phyloP scores from a whole-genome alignment of 2,329 filamentous ascomycete genomes.

The Xenoacremonium recifei region DNA sequence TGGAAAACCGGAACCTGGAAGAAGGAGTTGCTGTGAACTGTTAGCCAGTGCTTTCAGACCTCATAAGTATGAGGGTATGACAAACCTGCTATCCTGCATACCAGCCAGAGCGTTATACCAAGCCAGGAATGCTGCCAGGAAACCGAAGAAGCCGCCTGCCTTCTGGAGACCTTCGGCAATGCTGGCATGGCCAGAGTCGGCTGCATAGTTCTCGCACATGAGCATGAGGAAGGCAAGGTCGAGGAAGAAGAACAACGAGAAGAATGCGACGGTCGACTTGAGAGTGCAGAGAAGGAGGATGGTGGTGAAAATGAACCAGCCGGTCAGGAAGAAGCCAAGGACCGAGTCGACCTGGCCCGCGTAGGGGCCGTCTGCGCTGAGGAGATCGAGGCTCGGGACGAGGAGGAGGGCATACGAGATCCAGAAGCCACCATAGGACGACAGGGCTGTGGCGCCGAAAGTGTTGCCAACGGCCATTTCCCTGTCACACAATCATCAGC shows the following conservation, averaged over 20 bases:
- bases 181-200: constrained; percentile 47
- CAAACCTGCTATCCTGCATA: constrained; percentile 69
- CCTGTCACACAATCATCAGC: constrained; percentile 43
- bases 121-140: constrained; percentile 75
- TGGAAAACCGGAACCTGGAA: constrained; percentile 90
- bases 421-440: constrained; percentile 85
- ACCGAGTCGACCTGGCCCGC: constrained; percentile 48
- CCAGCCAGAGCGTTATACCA: constrained; percentile 88
- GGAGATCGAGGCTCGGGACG: constrained; percentile 65
- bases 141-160: constrained; percentile 76
- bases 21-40: constrained; percentile 68
- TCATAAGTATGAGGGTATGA: constrained; percentile 13
- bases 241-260: constrained; percentile 72
- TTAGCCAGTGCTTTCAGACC: constrained; percentile 32
- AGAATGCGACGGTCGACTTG: constrained; percentile 76
- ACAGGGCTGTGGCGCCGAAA: constrained; percentile 78
- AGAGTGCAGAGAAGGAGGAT: constrained; percentile 72
- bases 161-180: constrained; percentile 56
- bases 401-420: constrained; percentile 71
- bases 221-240: constrained; percentile 75
- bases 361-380: constrained; percentile 45
- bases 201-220: constrained; percentile 59
- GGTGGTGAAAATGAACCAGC: constrained; percentile 85
- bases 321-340: constrained; percentile 71
- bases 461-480: constrained; percentile 88